phyloP scores from a whole-genome alignment of 2,329 filamentous ascomycete species.

The Fulvia fulva region DNA sequence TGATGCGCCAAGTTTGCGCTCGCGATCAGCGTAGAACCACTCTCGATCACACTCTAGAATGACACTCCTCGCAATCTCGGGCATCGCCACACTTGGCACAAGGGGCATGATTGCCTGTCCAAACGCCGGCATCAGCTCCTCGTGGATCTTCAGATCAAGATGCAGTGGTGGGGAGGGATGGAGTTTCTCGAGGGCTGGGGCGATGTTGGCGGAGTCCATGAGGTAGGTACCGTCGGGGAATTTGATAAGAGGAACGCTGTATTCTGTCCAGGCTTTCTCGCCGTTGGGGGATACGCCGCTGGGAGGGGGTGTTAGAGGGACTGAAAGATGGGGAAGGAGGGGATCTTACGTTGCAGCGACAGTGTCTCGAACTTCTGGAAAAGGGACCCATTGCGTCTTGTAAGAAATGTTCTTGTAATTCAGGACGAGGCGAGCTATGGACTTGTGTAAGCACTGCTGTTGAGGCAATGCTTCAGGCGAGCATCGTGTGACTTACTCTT shows the following conservation, averaged over 20 bases:
- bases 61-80: slow-evolving; percentile 5
- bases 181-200: slow-evolving; percentile 15
- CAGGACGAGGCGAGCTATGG: slow-evolving; percentile 45
- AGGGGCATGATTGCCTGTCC: slow-evolving; percentile 10
- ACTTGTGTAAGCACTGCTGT: background rate
- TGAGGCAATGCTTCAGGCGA: background rate
- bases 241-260: slow-evolving; percentile 18
- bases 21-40: slow-evolving; percentile 3
- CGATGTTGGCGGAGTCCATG: slow-evolving; percentile 26
- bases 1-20: slow-evolving; percentile 12
- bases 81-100: slow-evolving; percentile 11
- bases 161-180: slow-evolving; percentile 19
- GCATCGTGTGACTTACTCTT: slow-evolving; percentile 42
- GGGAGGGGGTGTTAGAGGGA: slow-evolving; percentile 7
- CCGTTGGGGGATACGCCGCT: slow-evolving; percentile 23
- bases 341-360: background rate
- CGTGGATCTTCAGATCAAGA: slow-evolving; percentile 15
- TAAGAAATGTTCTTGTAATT: slow-evolving; percentile 23
- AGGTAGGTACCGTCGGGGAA: slow-evolving; percentile 15
- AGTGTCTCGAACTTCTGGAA: background rate
- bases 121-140: slow-evolving; percentile 6
- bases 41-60: slow-evolving; percentile 30
- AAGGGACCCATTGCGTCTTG: slow-evolving; percentile 5
- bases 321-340: background rate
- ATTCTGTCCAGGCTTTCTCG: slow-evolving; percentile 6